These are phyloP conservation scores for Erysimum cheiri DNA, from an alignment of 441 rosid species.

Conservation along the genomic window DNA sequence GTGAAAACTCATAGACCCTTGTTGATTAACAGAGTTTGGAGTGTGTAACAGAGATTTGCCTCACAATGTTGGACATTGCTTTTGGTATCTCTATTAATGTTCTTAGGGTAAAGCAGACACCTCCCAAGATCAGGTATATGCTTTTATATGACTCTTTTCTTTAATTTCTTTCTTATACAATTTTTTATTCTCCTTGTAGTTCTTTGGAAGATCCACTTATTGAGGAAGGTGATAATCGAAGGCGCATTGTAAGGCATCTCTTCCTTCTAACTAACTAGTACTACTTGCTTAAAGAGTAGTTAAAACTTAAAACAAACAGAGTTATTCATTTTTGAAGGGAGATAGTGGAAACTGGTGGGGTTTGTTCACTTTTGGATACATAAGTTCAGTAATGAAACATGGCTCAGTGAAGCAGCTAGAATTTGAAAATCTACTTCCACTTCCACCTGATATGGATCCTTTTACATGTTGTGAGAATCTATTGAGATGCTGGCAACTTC, in stretches of 20 bases:
- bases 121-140: slow-evolving; percentile 58
- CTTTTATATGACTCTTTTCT: slow-evolving; percentile 21
- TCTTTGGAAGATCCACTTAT: slow-evolving; percentile 71
- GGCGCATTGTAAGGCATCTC: slow-evolving; percentile 53
- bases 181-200: slow-evolving; percentile 49
- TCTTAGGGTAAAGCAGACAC: slow-evolving; percentile 51
- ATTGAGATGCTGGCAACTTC: slow-evolving; percentile 69
- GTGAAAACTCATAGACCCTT: background rate
- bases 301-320: slow-evolving; percentile 13
- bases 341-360: slow-evolving; percentile 60
- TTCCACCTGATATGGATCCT: slow-evolving; percentile 88
- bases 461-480: slow-evolving; percentile 68
- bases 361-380: slow-evolving; percentile 68
- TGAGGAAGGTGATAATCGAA: slow-evolving; percentile 52
- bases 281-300: slow-evolving; percentile 15
- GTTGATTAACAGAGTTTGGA: slow-evolving; percentile 45
- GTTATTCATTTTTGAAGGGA: slow-evolving; percentile 50
- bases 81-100: slow-evolving; percentile 70
- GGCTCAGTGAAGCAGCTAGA: slow-evolving; percentile 84
- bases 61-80: slow-evolving; percentile 60
- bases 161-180: background rate
- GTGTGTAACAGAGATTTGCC: slow-evolving; percentile 42
- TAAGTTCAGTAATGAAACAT: slow-evolving; percentile 62
- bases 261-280: background rate
- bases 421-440: slow-evolving; percentile 76